Evolutionary conservation across 345 rosid genomes (phyloP), one percentile per base, ranked within the genome.

Genomic region (Linum lewisii): DNA sequence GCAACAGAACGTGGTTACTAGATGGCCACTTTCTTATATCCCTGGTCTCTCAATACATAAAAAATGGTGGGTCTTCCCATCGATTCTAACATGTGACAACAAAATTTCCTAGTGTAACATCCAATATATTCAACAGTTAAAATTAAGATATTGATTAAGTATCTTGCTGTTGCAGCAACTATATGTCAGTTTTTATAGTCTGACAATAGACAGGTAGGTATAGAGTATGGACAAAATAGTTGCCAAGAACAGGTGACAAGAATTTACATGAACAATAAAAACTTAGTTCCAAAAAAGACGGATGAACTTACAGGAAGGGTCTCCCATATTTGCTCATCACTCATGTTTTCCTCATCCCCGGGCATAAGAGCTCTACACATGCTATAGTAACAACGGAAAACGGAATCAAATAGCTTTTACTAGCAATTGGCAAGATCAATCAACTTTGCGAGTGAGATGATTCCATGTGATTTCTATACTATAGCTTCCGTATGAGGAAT

Each of bases 321-420:
- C 75, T 85, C 91, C 96, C 96, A 91, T 75, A 91, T 91, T 64
- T 90, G 90, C 76, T 91, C 96, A 68, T 91, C 95, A 55, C 78
- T 88, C 78, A 84, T 78, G 78, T 78, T 91, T 77, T 88, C 98
- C 57, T 91, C 98, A 74, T 91, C 98, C 66, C 92, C 96, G 22
- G 87, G 90, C 96, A 91, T 83, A 55, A 88, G 84, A 67, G 92
- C 82, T 79, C 90, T 75, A 60, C 93, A 91, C 90, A 84, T 88
- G 82, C 97, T 90, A 70, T 61, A 45, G 51, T 21, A 25, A 38
- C 18, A 72, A 44, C 20, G 26, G 57, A 57, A 44, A 51, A 45
- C 9, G 36, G 51, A 60, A 54, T 18, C 34, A 7, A 51, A 55
- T 34, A 20, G 47, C 18, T 42, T 16, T 42, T 16, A 42, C 15